Evolutionary conservation across 805 yeast species (phyloP).

Genomic region (Pichia deserticola): DNA sequence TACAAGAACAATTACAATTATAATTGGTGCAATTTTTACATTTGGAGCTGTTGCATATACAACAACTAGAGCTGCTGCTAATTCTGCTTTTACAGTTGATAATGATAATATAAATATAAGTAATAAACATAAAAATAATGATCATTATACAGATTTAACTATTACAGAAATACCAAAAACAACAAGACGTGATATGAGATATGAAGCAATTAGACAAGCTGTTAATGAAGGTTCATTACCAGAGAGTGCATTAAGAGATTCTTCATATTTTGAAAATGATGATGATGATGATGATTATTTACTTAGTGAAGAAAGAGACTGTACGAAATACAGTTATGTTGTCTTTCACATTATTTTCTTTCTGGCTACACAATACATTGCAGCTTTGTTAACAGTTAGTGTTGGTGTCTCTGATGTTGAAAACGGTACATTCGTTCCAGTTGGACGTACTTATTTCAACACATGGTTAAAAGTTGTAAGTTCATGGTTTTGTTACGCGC

Average conservation of each 20-base stretch:
- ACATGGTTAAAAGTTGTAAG: slow-evolving; percentile 90
- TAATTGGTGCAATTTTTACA: slow-evolving; percentile 88
- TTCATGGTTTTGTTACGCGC: slow-evolving; percentile 82
- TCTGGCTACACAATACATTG: slow-evolving; percentile 94
- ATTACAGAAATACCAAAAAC: slow-evolving; percentile 41
- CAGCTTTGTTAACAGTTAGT: slow-evolving; percentile 85
- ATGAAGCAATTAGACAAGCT: slow-evolving; percentile 85
- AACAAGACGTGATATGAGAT: slow-evolving; percentile 61
- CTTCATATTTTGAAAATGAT: slow-evolving; percentile 48
- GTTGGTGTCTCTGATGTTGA: slow-evolving; percentile 71
- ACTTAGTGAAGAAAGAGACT: slow-evolving; percentile 50
- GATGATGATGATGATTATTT: slow-evolving; percentile 25
- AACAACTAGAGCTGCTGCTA: slow-evolving; percentile 93
- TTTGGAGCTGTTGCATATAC: slow-evolving; percentile 95
- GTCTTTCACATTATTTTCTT: slow-evolving; percentile 88
- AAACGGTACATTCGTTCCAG: slow-evolving; percentile 88
- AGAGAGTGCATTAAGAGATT: slow-evolving; percentile 78
- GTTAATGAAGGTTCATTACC: slow-evolving; percentile 96
- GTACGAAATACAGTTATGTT: slow-evolving; percentile 76
- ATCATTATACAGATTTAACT: slow-evolving; percentile 26
- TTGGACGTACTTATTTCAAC: slow-evolving; percentile 92
- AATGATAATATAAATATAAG: slow-evolving; percentile 10
- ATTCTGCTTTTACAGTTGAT: slow-evolving; percentile 50
- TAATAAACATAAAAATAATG: slow-evolving; percentile 13
- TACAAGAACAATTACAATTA: slow-evolving; percentile 80